Percentiles rank a stretch among this genome's conserved stretches.
Conservation (phyloP, 768 basidiomycete species). For the Peribolospora baueri region DNA sequence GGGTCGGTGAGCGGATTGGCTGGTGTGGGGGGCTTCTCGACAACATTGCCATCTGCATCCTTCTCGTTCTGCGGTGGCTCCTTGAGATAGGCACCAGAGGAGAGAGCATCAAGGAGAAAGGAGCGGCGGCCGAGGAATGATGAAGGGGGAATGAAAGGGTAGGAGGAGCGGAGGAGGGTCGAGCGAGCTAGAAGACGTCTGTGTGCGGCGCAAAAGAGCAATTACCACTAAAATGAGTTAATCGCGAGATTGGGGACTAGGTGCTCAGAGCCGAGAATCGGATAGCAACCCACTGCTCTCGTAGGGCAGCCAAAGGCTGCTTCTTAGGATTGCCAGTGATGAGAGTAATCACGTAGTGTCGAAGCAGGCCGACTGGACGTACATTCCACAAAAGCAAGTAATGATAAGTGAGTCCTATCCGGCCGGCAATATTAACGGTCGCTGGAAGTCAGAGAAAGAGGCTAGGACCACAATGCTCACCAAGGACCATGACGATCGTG, state of each 20-base stretch:
- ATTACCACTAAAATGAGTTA: neutral
- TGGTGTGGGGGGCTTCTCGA: conserved; percentile 22
- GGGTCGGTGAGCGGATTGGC: conserved; percentile 75
- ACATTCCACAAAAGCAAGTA: too few relatives aligned
- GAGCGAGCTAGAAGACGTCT: conserved; percentile 9
- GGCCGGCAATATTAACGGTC: too few relatives aligned
- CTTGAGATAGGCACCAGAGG: conserved; percentile 39
- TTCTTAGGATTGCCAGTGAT: conserved; percentile 68
- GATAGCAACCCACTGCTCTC: conserved; percentile 54
- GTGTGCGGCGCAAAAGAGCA: neutral
- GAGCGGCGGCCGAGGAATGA: conserved; percentile 18
- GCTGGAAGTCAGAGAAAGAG: too few relatives aligned
- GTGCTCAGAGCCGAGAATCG: neutral
- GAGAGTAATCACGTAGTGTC: conserved; percentile 74
- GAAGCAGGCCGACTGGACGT: conserved; percentile 54
- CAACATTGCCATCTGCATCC: conserved; percentile 19
- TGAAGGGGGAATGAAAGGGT: conserved; percentile 13
- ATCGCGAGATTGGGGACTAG: neutral
- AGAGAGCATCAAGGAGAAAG: conserved; percentile 10
- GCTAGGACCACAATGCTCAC: too few relatives aligned
- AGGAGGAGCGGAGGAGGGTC: conserved; percentile 8
- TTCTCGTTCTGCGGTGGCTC: conserved; percentile 43
- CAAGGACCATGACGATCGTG: conserved; percentile 6
- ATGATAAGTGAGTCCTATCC: too few relatives aligned
- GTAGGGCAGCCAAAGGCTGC: conserved; percentile 44